These are phyloP conservation scores for Aspergillus neoniger DNA, from an alignment of 2,329 filamentous ascomycete genomes.

Conservation along the genomic window DNA sequence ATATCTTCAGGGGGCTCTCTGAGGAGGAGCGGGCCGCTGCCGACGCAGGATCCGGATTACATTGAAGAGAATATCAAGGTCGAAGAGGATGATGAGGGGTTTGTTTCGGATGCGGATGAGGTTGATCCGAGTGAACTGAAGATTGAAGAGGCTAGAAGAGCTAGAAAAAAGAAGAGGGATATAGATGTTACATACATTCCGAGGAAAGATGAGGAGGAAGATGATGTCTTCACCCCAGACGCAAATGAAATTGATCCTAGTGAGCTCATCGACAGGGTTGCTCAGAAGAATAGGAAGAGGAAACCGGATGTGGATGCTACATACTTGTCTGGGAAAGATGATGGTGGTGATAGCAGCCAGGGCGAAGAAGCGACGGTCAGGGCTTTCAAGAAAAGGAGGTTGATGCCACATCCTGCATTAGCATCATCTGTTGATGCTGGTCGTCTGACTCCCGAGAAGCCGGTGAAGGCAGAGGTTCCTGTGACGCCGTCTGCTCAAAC, in stretches of 20 bases:
- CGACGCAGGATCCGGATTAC: background rate
- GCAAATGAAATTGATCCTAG: background rate
- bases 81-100: background rate
- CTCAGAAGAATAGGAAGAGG: background rate
- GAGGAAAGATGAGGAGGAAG: background rate
- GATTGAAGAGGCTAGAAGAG: background rate
- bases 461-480: background rate
- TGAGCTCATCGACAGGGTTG: background rate
- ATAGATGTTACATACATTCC: background rate
- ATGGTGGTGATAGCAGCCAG: conserved; percentile 20
- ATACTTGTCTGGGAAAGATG: conserved; percentile 6
- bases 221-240: background rate
- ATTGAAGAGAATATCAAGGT: background rate
- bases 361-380: background rate
- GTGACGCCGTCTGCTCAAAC: background rate
- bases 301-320: conserved; percentile 3
- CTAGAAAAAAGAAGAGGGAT: background rate
- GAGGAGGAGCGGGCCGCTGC: background rate
- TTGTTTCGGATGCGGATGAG: background rate
- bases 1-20: background rate
- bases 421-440: background rate
- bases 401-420: background rate
- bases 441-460: conserved; percentile 10
- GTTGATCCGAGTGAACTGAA: background rate
- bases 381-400: background rate